Base-by-base conservation (phyloP, 345 rosid species). In the Pugionium cornutum region DNA sequence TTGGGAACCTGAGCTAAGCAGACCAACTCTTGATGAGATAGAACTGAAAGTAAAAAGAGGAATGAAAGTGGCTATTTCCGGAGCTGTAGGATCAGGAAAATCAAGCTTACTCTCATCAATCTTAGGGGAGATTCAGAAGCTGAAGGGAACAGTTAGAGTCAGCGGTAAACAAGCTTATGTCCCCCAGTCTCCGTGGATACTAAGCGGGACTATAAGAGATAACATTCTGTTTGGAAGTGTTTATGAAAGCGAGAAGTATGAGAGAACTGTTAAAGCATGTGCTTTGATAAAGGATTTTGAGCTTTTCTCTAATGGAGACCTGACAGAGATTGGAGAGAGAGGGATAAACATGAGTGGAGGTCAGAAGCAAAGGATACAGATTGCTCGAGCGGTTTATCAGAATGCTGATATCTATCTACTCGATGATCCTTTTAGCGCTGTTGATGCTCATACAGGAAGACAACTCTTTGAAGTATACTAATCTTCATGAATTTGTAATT, bases 291-390 rank as follows among this genome's bases (percentile, higher is more conserved):
- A 87, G 75, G 98, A 92, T 75, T 87, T 92, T 49, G 91, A 86
- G 80, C 80, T 83, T 28, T 89, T 92, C 81, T 79, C 88, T 11
- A 77, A 78, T 18, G 89, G 95, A 27, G 96, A 92, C 81, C 48
- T 85, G 36, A 92, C 95, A 5, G 95, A 87, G 83, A 92, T 92
- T 66, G 98, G 98, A 42, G 98, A 92, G 71, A 81, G 98, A 77
- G 98, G 98, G 32, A 89, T 92, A 40, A 92, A 92, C 74, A 85
- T 92, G 98, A 92, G 98, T 65, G 98, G 98, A 27, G 98, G 98
- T 70, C 96, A 92, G 74, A 92, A 92, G 70, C 98, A 92, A 73
- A 81, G 98, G 77, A 87, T 89, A 71, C 98, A 92, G 58, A 84
- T 92, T 73, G 95, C 98, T 58, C 88, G 95, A 18, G 96, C 98